Conservation (phyloP, 306 rosid genomes). For the Dalbergia cultrata region DNA sequence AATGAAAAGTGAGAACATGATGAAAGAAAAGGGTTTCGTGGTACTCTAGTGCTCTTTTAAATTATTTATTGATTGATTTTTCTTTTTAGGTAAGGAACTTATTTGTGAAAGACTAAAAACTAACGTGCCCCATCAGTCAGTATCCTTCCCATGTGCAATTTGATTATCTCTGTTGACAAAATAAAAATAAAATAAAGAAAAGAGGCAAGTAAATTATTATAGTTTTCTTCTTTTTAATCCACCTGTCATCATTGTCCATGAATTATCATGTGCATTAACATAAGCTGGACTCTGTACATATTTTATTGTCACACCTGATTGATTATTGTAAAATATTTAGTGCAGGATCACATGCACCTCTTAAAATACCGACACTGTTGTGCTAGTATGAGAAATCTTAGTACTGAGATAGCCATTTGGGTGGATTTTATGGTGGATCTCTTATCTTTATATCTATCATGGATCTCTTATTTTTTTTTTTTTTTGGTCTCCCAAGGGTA, state of each 20-base stretch:
- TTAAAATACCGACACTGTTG: conserved; percentile 13
- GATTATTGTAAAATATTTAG: conserved; percentile 36
- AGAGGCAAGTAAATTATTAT: background rate
- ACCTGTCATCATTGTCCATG: conserved; percentile 46
- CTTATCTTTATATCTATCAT: too few relatives aligned
- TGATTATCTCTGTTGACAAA: background rate
- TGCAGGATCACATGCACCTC: conserved; percentile 36
- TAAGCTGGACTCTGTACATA: conserved; percentile 38
- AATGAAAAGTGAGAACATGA: conserved; percentile 14
- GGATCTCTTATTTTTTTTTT: too few relatives aligned
- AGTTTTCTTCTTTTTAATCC: conserved; percentile 37
- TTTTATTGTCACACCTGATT: conserved; percentile 22
- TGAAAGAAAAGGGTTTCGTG: background rate
- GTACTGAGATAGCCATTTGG: conserved; percentile 17
- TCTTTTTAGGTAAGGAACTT: conserved; percentile 44
- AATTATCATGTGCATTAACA: conserved; percentile 16
- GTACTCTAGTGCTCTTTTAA: background rate
- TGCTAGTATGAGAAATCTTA: background rate
- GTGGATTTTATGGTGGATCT: too few relatives aligned
- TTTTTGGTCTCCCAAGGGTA: too few relatives aligned
- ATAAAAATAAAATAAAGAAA: background rate
- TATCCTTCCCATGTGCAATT: conserved; percentile 50
- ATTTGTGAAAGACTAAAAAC: conserved; percentile 13
- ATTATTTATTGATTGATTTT: conserved; percentile 17
- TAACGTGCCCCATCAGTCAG: conserved; percentile 28